Evolutionary conservation across 2,329 filamentous ascomycete genomes (phyloP), one percentile per base, ranked within the genome.

Genomic region (Arthrocladium fulminans): DNA sequence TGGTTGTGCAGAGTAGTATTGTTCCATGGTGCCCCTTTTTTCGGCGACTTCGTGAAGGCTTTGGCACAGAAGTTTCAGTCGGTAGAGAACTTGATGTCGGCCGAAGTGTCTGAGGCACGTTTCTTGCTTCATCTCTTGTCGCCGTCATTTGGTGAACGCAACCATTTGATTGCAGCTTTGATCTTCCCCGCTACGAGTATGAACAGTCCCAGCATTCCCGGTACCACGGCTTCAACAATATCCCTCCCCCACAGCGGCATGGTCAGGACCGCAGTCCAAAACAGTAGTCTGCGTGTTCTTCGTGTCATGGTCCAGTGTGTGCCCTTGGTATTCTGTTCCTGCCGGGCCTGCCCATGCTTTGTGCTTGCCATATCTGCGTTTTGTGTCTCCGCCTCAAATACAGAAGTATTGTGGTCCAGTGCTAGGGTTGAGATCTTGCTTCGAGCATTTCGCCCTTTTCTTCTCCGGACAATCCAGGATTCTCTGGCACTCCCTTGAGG

Each of bases 361-460:
- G n/a, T 32, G 5, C 24, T 25, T 7, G 23, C 32, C 17, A 12
- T 13, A 12, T 45, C 27, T 20, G 41, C 19, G 13, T 20, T 32
- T 6, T 17, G 17, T 29, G 8, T 6, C 9, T 23, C 32, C 19
- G 32, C 22, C 34, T 38, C 23, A 4, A 39, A 39, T 27, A n/a
- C 17, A 29, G 34, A 15, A n/a, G 24, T 6, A 20, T 38, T 29
- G 20, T 27, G 32, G 32, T 47, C 44, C 15, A 39, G 44, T 6
- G 44, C 44, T n/a, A 47, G 22, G 7, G 44, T 47, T 5, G 44
- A 47, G 19, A 47, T 37, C 44, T 47, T 47, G 15, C 29, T 47
- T 15, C 44, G 8, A 38, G 44, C 22, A 29, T 35, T 47, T 17
- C 34, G 25, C 13, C 5, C 32, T 39, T 23, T 23, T 39, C 34